phyloP scores from a whole-genome alignment of 2,329 filamentous ascomycete genomes.

The Claviceps pazoutovae region DNA sequence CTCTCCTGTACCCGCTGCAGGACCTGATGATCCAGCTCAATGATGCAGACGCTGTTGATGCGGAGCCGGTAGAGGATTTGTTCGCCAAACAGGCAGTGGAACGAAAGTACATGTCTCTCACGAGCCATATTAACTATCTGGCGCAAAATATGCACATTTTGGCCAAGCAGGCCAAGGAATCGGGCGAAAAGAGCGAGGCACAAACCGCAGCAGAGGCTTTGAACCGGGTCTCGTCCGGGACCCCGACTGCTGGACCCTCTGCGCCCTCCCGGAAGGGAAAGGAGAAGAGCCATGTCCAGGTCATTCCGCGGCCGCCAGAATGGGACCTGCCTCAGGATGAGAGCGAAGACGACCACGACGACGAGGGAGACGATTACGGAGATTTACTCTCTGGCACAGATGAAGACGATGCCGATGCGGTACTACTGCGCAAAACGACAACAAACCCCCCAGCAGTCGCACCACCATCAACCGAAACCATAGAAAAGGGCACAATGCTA shows the following conservation, averaged over 20 bases:
- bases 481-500: slow-evolving; percentile 59
- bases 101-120: slow-evolving; percentile 48
- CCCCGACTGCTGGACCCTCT: slow-evolving; percentile 5
- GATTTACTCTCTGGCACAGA: slow-evolving; percentile 26
- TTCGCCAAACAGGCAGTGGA: slow-evolving; percentile 46
- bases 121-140: slow-evolving; percentile 63
- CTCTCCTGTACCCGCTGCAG: slow-evolving; percentile 57
- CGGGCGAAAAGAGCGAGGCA: slow-evolving; percentile 6
- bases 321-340: slow-evolving; percentile 41
- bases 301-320: slow-evolving; percentile 65
- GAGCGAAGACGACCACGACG: slow-evolving; percentile 13
- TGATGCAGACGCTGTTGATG: slow-evolving; percentile 45
- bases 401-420: slow-evolving; percentile 29
- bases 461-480: slow-evolving; percentile 13
- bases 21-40: slow-evolving; percentile 51
- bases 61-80: slow-evolving; percentile 47
- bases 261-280: slow-evolving; percentile 13
- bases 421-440: slow-evolving; percentile 18
- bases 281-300: slow-evolving; percentile 51
- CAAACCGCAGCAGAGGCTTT: slow-evolving; percentile 6
- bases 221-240: slow-evolving; percentile 1
- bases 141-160: slow-evolving; percentile 56
- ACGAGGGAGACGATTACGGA: slow-evolving; percentile 17
- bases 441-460: slow-evolving; percentile 1
- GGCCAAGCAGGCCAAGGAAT: slow-evolving; percentile 36